Evolutionary conservation across 768 basidiomycete species (phyloP), one percentile per base, ranked within the genome.

Genomic region (Russula brevipes): DNA sequence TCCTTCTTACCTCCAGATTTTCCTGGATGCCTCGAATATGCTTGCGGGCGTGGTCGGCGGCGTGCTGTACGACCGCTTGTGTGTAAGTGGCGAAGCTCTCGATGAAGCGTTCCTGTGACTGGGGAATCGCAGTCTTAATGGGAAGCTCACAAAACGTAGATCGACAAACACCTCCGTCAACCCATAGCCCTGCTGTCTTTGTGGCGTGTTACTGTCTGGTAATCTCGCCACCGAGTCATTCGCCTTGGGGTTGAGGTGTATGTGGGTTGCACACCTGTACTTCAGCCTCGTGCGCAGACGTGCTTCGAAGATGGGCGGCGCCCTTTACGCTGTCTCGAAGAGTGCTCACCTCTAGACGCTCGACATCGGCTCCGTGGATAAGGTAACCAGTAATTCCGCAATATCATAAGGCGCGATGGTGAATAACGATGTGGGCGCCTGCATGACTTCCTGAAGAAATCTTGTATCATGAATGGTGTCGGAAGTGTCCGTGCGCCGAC

Each of bases 141-240:
- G 69, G 69, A 51, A 63, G 56, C 45, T 61, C 66, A 69, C 69
- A 70, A 47, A 65, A 70, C 49, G 69, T 70, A 31, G 6, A 51
- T 35, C 41, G 35, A 1, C 24, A 24, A 24, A 45, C 38, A 45
- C 50, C 41, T 39, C 33, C 39, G 46, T 63, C 30, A 60, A 50
- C 41, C 5, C 4, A 30, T 19, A 42, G 35, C 38, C 33, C 24
- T 19, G 4, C 36, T 53, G 36, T 46, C n/a, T 14, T 9, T 24
- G 24, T 24, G 19, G 4, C 9, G 16, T 30, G 53, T 65, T 55
- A 71, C 70, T 66, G 61, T 44, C 68, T 61, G 16, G 66, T 61
- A 4, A 71, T 59, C 51, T 67, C 68, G 2, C 70, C 70, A 8
- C 65, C 64, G n/a, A 71, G 30, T 52, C 59, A 65, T 44, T 71